phyloP scores from a whole-genome alignment of 306 rosid species.

The Malus fusca region DNA sequence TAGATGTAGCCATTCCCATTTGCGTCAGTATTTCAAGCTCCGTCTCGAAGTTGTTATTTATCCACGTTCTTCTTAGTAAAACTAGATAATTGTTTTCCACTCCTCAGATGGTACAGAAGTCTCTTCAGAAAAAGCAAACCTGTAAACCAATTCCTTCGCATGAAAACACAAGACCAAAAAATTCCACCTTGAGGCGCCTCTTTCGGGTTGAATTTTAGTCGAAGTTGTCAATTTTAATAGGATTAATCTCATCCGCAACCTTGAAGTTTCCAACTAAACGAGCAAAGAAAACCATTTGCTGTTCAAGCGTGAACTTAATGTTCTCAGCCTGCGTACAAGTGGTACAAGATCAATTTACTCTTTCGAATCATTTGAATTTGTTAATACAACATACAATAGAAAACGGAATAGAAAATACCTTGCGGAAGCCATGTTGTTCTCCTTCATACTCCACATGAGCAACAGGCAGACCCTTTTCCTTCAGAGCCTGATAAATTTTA shows the following conservation, averaged over 20 bases:
- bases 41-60: neutral
- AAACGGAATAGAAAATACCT: slow-evolving; percentile 31
- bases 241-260: slow-evolving; percentile 76
- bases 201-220: slow-evolving; percentile 16
- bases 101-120: neutral
- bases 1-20: neutral
- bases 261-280: slow-evolving; percentile 66
- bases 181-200: slow-evolving; percentile 16
- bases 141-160: neutral
- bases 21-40: neutral
- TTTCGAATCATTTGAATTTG: slow-evolving; percentile 1
- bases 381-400: neutral
- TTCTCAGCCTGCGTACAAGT: slow-evolving; percentile 68
- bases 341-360: slow-evolving; percentile 4
- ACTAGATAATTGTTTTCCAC: neutral
- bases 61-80: too few species aligned
- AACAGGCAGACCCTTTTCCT: slow-evolving; percentile 85
- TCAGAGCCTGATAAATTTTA: slow-evolving; percentile 65
- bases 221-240: slow-evolving; percentile 74
- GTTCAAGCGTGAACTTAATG: slow-evolving; percentile 87
- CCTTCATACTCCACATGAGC: slow-evolving; percentile 91
- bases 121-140: neutral
- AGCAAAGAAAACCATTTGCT: slow-evolving; percentile 97
- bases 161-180: neutral
- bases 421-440: slow-evolving; percentile 95